Conservation (phyloP, 2,329 filamentous ascomycete genomes). For the Dactylellina leptospora region DNA sequence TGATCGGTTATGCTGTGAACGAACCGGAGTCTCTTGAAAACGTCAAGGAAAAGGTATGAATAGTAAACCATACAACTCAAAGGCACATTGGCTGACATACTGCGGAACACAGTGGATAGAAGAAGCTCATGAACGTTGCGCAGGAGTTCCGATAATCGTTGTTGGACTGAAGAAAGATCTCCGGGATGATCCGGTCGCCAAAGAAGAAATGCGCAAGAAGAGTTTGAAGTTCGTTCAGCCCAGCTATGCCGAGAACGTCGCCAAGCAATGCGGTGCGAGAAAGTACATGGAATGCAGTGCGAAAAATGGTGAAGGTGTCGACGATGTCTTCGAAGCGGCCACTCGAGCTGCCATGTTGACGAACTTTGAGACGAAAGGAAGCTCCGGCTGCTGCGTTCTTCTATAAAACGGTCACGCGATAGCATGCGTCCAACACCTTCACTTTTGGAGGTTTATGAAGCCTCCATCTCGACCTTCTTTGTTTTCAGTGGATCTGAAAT, state of each 20-base stretch:
- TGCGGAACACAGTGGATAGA: constrained; percentile 79
- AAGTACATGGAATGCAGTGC: constrained; percentile 98
- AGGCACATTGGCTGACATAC: constrained; percentile 12
- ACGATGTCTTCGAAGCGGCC: constrained; percentile 97
- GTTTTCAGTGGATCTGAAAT: constrained; percentile 34
- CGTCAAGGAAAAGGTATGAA: constrained; percentile 88
- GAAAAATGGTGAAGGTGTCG: constrained; percentile 92
- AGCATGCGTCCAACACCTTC: neutral
- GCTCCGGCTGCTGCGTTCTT: constrained; percentile 86
- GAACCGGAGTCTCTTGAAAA: constrained; percentile 96
- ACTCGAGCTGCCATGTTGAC: constrained; percentile 84
- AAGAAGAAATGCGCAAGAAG: constrained; percentile 98
- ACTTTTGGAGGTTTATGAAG: neutral
- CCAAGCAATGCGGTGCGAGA: constrained; percentile 84
- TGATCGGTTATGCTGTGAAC: constrained; percentile 95
- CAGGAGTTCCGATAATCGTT: constrained; percentile 90
- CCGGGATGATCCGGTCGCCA: constrained; percentile 88
- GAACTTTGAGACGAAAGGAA: constrained; percentile 83
- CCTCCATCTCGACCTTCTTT: neutral
- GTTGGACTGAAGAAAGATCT: constrained; percentile 98
- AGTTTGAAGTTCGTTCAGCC: constrained; percentile 84
- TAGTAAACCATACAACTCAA: constrained; percentile 9
- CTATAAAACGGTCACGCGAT: constrained; percentile 67
- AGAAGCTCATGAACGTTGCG: constrained; percentile 91
- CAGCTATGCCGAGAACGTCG: constrained; percentile 83